Base-by-base conservation (phyloP, 169 alveolate genomes). In the Eimeria tenella region DNA sequence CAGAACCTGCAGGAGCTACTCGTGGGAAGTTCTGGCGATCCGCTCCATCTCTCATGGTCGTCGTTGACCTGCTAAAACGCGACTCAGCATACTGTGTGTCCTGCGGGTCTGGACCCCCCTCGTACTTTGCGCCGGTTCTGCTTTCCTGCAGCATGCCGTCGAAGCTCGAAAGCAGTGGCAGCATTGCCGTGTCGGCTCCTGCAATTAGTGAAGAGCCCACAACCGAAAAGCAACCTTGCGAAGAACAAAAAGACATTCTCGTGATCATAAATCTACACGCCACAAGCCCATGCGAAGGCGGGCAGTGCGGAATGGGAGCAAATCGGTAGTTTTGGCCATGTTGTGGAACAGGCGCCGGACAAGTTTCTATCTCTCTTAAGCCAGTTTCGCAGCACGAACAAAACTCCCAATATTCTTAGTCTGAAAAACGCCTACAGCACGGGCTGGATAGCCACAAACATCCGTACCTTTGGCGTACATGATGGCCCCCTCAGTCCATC, bases 401-500 rank as follows among this genome's bases (percentile, higher is more conserved):
- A 31, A 31, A 31, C 42, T 31, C 42, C 42, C 42, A 31, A 31
- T 31, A 31, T 31, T 31, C 2, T 31, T 2, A 31, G 42, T 31
- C 0, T 31, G 42, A 31, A 31, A 31, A 31, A 31, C 2, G 42
- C 42, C 42, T 31, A 31, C 42, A 31, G 42, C 42, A 31, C 42
- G 42, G 42, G 42, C 42, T 31, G 42, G 42, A 31, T 31, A 31
- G 42, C 42, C 42, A 31, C 42, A 31, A 31, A 31, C 68, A 58
- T 58, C 21, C 42, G 4, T 50, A 87, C 93, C 93, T 87, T 87
- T 87, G 19, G 77, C 93, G 50, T 87, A 87, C 73, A 87, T 77
- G 5, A 87, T 23, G 49, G 93, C 77, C 58, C 93, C 93, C 31
- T 68, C 73, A 42, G 86, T 87, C 93, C 93, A 87, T 4, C 49